Evolutionary conservation across 164 flowering plant genomes (phyloP), one percentile per base, ranked within the genome.

Genomic region (Saururus chinensis): DNA sequence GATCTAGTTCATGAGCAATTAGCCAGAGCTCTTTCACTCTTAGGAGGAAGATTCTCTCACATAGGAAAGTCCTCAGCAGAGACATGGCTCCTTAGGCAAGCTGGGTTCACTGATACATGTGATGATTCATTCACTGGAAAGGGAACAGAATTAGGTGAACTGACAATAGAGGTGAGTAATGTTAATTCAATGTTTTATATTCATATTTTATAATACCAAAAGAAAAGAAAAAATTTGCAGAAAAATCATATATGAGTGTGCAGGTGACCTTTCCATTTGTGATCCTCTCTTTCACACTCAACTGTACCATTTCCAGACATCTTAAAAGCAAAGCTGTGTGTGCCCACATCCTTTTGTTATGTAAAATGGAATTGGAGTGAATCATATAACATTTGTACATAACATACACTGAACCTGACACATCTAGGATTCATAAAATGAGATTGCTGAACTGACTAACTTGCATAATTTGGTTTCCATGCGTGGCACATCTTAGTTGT

Each of bases 1-100:
- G 73, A 73, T 56, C 67, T 63, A 53, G 65, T 80, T 40, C 90
- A 83, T 68, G 74, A 83, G 66, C 76, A 79, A 60, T 64, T 78
- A 49, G 82, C 79, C 22, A 81, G 76, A 73, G 84, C 88, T 68
- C 83, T 84, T 59, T 56, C 73, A 61, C 71, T 83, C 21, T 57
- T 87, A 51, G 82, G 81, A 21, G 80, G 88, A 37, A 72, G 60
- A 19, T 87, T 77, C 71, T 68, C 83, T 35, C 69, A 56, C 62
- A 60, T 58, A 7, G 88, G 85, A 35, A 77, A 80, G 67, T 61
- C 84, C 58, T 71, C 70, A 22, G 19, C 60, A 20, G 90, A 81
- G 59, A 66, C 57, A 60, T 79, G 86, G 89, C 76, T 83, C 52
- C 70, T 82, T 58, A 73, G 68, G 65, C 69, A 76, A 72, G 84